Conservation (phyloP, 768 basidiomycete species). For the Floccularia luteovirens region DNA sequence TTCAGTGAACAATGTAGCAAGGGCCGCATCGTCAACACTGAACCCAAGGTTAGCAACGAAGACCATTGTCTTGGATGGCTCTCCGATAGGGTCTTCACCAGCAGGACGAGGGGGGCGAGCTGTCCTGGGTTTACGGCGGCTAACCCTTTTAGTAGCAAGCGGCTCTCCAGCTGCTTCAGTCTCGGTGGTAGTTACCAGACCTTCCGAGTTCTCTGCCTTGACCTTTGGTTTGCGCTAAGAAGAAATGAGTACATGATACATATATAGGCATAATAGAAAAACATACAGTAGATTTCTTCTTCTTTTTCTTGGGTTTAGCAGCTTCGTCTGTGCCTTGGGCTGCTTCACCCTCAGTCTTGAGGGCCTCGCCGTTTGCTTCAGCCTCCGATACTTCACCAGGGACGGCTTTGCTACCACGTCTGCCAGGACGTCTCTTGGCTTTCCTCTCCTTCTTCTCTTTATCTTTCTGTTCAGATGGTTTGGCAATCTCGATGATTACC, state of each 20-base stretch:
- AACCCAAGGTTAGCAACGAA: conserved; percentile 99
- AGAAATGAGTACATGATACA: conserved; percentile 7
- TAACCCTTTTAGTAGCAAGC: conserved; percentile 38
- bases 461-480: conserved; percentile 85
- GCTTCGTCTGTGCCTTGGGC: conserved; percentile 55
- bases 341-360: conserved; percentile 46
- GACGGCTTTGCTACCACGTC: conserved; percentile 81
- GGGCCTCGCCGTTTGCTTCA: conserved; percentile 74
- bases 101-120: conserved; percentile 59
- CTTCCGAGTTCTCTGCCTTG: conserved; percentile 25
- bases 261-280: conserved; percentile 10
- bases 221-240: conserved; percentile 55
- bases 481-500: conserved; percentile 90
- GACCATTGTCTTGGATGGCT: conserved; percentile 82
- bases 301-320: conserved; percentile 81
- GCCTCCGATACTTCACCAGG: conserved; percentile 88
- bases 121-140: conserved; percentile 48
- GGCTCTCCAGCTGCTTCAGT: conserved; percentile 27
- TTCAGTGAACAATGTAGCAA: conserved; percentile 78
- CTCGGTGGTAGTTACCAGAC: conserved; percentile 26
- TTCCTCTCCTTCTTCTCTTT: conserved; percentile 73
- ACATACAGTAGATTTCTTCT: conserved; percentile 64
- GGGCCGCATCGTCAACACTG: conserved; percentile 79
- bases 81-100: conserved; percentile 81
- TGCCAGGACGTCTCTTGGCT: conserved; percentile 74